Base-by-base conservation (phyloP, 2,329 filamentous ascomycete genomes). In the Madurella mycetomatis region DNA sequence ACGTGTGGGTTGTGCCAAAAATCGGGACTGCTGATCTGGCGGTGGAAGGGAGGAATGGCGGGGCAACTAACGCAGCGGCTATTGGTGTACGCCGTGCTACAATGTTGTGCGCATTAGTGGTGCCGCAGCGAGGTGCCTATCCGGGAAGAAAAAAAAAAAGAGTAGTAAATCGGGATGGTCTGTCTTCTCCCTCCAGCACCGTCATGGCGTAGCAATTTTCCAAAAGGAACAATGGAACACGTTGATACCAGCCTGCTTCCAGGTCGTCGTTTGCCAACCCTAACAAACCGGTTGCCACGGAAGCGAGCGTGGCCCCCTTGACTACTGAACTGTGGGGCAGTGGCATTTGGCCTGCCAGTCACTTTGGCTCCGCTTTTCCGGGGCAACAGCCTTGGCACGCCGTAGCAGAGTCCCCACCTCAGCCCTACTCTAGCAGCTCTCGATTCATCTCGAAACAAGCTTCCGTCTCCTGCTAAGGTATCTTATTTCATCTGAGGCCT, bases 211-310 rank as follows among this genome's bases (percentile, higher is more conserved):
- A 52, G 40, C 56, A 53, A 15, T 5, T 17, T 42, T 17, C 47
- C 17, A 42, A 43, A 47, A 41, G 5, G 42, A 30, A 47, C 31
- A 34, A 9, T 39, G 16, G 41, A 41, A 47, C 37, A 16, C 46
- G 41, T 16, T 31, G 49, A 39, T 40, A 30, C 25, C 25, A 51
- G 15, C 34, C 47, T 53, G 50, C 34, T 12, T 11, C 2, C 34
- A 9, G 40, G 34, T 56, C 47, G 55, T 44, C 19, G 34, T 43
- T 31, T 48, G 31, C 39, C 17, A 30, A 56, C 47, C 41, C 51
- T 49, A 56, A 55, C 53, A 58, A 42, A 40, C 48, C 46, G 55
- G 58, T 60, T 60, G 55, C 58, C 56, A 51, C 49, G 57, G 40
- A 46, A 60, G 50, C 53, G 47, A 54, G 47, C 53, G 41, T 17